Percentiles rank a stretch among this genome's conserved stretches.
phyloP scores from a whole-genome alignment of 306 rosid genomes.

The Quercus parvula region DNA sequence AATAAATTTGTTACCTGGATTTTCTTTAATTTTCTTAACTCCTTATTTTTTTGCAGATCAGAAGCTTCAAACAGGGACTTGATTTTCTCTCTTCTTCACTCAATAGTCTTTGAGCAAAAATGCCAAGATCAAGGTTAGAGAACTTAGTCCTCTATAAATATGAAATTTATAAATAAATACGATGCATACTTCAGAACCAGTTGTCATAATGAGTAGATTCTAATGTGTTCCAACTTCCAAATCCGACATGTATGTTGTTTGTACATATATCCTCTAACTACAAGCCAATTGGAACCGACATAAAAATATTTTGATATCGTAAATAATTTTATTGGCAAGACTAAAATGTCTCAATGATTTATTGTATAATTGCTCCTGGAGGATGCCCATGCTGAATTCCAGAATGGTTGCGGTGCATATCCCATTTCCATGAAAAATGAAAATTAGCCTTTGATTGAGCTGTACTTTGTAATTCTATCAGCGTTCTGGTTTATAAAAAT shows the following conservation, averaged over 20 bases:
- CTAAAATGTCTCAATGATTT: no score
- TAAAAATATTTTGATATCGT: neutral
- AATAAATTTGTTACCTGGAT: no score
- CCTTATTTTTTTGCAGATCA: constrained; percentile 40
- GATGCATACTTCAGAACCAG: no score
- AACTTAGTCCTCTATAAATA: neutral
- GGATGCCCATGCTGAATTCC: no score
- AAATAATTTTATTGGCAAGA: no score
- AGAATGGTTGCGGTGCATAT: no score
- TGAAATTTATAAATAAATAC: neutral
- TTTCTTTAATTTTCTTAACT: constrained; percentile 6
- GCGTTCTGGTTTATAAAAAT: no score
- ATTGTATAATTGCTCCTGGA: no score
- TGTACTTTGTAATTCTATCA: neutral
- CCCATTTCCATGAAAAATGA: no score
- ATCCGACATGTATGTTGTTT: neutral
- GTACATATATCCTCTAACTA: neutral
- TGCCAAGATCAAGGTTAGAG: constrained; percentile 88
- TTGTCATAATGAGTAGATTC: neutral
- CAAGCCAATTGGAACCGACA: neutral
- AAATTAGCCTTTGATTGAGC: no score
- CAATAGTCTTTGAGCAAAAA: constrained; percentile 32
- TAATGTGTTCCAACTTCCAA: neutral
- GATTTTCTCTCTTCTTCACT: constrained; percentile 15
- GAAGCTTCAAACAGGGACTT: constrained; percentile 23